Evolutionary conservation across 352 stramenopile species (phyloP), one percentile per base, ranked within the genome.

Genomic region (Chrysophaeum taylorii): DNA sequence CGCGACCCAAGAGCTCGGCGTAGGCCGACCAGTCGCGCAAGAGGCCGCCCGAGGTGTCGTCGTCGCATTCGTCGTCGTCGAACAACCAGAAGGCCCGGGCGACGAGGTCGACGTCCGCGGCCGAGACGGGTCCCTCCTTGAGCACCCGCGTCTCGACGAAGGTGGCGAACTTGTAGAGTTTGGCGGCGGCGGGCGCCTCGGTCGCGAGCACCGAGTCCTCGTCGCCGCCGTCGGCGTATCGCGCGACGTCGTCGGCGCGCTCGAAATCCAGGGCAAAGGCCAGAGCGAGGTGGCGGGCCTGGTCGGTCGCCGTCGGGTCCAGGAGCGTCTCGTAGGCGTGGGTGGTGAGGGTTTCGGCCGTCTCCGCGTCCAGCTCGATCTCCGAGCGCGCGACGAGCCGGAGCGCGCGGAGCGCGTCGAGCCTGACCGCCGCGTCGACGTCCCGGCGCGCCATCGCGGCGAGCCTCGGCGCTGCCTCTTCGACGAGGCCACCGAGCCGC

Each of bases 241-340:
- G 71, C 7, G 64, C 72, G n/a, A 76, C 78, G 27, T 72, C 68
- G 60, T 87, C 81, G 71, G 87, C 87, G 23, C 76, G 73, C 69
- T 87, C 83, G 4, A 87, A 64, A 69, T 87, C 81, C 74, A 87
- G 63, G 37, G 87, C 74, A 63, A 89, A 86, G 29, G 84, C 79
- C 14, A 89, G 74, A 9, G 83, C 21, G 37, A 25, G n/a, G 35
- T 33, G 27, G 16, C 68, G 43, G 78, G 73, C 84, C 68, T 54
- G 70, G 72, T 25, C 78, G 72, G 15, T 70, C 29, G 64, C 64
- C 29, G 12, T 70, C 42, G 35, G 35, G 64, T 41, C 42, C 29
- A 70, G n/a, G 64, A n/a, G 35, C 39, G 64, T 29, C 82, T 76
- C 2, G 36, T 57, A 12, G 73, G 68, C 29, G 79, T 75, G 38